Base-by-base conservation (phyloP, 345 rosid species). In the Citrus inodora region DNA sequence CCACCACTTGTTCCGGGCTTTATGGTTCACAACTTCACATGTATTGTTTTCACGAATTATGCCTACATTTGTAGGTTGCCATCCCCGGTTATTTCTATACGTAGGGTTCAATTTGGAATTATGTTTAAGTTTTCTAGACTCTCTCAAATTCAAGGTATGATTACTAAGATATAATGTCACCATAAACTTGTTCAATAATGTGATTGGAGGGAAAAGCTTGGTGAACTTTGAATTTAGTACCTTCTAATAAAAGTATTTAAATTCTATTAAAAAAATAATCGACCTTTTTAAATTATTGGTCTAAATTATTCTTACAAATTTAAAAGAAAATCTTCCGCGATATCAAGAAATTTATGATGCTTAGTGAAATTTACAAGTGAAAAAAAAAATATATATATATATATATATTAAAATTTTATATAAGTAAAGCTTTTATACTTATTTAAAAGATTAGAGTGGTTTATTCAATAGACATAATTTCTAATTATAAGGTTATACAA, bases 21-120 rank as follows among this genome's bases (percentile, higher is more conserved):
- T 69, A 42, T 42, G 56, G 21, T 71, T 9, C 68, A 38, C 42
- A 38, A 38, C 42, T 38, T 38, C 42, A 38, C 77, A 40, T 48
- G 76, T 35, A 67, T 30, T 77, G 77, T 81, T 76, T 72, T 72
- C 61, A 71, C 66, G 67, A 51, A 80, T 76, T 64, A 80, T 76
- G 70, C 74, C 77, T 76, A 71, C 25, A 30, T 46, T 16, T 42
- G 9, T 66, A 35, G 59, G 80, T 67, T 80, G 73, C 72, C 25
- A 38, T 76, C 55, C 22, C 35, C 6, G 51, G 69, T 73, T 77
- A 67, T 59, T 65, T 38, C 75, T 77, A 58, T 25, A 27, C 46
- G 24, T 67, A 46, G 71, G 83, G 73, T 53, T 28, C 53, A 33
- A 51, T 66, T 66, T 66, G 46, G 42, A 66, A 33, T 22, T 2